These are phyloP conservation scores for Botrytis tulipae DNA, from an alignment of 2,329 filamentous ascomycete species.

Conservation along the genomic window DNA sequence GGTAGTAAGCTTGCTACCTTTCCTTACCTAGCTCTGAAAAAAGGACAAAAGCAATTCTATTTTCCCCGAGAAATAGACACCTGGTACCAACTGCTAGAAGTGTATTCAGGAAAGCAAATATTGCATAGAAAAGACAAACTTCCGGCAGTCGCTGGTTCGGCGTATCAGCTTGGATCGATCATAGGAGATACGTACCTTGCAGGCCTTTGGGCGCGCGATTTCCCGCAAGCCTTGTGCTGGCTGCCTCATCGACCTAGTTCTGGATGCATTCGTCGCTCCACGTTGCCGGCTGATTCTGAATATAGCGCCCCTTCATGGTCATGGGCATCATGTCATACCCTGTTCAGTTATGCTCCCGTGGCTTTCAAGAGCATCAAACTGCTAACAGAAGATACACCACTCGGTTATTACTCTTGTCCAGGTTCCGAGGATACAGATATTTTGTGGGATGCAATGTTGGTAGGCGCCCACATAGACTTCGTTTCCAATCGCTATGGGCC, in stretches of 20 bases:
- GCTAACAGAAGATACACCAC: neutral
- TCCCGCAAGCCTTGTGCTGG: neutral
- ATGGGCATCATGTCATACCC: neutral
- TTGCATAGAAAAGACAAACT: neutral
- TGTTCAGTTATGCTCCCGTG: neutral
- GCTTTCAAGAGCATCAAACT: neutral
- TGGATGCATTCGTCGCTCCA: neutral
- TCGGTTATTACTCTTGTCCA: no score
- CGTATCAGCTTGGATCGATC: neutral
- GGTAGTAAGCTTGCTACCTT: neutral
- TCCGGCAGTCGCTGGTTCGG: neutral
- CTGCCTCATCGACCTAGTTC: neutral
- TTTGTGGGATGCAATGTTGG: neutral
- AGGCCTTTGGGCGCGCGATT: neutral
- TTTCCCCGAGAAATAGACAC: neutral
- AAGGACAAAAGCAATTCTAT: neutral
- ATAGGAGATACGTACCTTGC: neutral
- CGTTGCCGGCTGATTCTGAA: neutral
- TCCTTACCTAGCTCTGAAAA: neutral
- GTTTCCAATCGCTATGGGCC: neutral
- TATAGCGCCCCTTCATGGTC: neutral
- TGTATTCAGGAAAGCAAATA: conserved; percentile 1
- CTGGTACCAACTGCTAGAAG: neutral
- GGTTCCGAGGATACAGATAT: neutral
- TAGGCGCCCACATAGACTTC: neutral